A percentile compares a stretch with the other conserved stretches of the same genome.
Conservation (phyloP, 805 yeast species). For the Lachancea sp. region DNA sequence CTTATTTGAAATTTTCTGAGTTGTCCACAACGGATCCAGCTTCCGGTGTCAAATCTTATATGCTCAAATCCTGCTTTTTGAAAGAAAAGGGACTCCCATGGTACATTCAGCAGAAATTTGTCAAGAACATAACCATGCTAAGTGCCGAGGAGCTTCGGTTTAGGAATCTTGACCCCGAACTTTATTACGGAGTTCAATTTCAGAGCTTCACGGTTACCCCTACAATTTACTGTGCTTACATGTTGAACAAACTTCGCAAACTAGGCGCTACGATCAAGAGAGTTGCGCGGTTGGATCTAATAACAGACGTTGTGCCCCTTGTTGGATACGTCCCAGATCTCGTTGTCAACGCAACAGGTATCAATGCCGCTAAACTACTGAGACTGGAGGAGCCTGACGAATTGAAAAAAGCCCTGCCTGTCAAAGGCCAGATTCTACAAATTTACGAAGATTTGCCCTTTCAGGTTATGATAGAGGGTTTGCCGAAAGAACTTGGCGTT, state of each 20-base stretch:
- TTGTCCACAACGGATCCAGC: constrained; percentile 43
- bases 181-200: constrained; percentile 40
- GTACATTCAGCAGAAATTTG: constrained; percentile 38
- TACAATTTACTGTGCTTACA: constrained; percentile 47
- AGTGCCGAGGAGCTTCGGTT: constrained; percentile 30
- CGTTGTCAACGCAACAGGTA: constrained; percentile 55
- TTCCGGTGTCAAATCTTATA: constrained; percentile 39
- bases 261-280: constrained; percentile 46
- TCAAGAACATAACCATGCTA: constrained; percentile 36
- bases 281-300: constrained; percentile 32
- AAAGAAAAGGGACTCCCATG: constrained; percentile 37
- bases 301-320: constrained; percentile 44
- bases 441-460: constrained; percentile 40
- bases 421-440: constrained; percentile 55
- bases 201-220: constrained; percentile 56
- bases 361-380: constrained; percentile 34
- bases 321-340: constrained; percentile 39
- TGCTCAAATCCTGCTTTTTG: constrained; percentile 14
- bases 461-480: constrained; percentile 31
- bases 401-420: constrained; percentile 37
- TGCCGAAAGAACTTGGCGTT: constrained; percentile 18
- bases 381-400: constrained; percentile 40
- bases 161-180: constrained; percentile 30
- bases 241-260: constrained; percentile 40
- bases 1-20: constrained; percentile 42